phyloP scores from a whole-genome alignment of 345 rosid genomes.

The Rhodamnia rubescens region DNA sequence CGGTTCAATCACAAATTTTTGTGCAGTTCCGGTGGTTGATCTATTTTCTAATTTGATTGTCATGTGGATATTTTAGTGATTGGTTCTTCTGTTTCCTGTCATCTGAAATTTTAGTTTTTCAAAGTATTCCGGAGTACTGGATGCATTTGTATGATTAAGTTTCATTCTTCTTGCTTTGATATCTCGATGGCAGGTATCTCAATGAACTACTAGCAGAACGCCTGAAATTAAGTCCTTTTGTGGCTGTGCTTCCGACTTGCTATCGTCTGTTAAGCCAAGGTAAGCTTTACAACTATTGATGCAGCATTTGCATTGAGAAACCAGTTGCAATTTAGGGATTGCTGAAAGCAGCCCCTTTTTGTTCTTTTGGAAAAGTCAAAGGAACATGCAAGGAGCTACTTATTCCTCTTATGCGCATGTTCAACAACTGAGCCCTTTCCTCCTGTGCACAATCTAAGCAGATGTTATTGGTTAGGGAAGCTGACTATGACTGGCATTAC shows the following conservation, averaged over 20 bases:
- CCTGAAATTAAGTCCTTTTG: constrained; percentile 57
- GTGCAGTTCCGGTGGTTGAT: background rate
- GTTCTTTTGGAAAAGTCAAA: background rate
- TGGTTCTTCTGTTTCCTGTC: background rate
- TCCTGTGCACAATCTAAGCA: background rate
- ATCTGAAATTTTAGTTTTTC: background rate
- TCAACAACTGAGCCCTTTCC: background rate
- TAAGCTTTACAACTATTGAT: constrained; percentile 14
- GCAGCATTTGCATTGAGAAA: background rate
- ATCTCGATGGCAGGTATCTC: constrained; percentile 47
- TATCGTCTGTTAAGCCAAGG: constrained; percentile 69
- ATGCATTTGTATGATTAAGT: background rate
- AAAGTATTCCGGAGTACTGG: background rate
- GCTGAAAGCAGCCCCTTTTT: background rate
- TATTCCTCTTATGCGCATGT: background rate
- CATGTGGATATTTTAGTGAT: background rate
- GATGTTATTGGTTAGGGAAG: background rate
- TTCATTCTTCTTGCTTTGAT: background rate
- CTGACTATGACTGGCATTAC: background rate
- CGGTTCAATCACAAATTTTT: background rate
- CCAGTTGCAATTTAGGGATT: background rate
- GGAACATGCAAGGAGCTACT: background rate
- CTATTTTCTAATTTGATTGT: background rate
- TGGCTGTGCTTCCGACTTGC: constrained; percentile 54
- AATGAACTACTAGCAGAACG: constrained; percentile 70